Conservation (phyloP, 75 land plant species). For the Adiantum capillusveneris region DNA sequence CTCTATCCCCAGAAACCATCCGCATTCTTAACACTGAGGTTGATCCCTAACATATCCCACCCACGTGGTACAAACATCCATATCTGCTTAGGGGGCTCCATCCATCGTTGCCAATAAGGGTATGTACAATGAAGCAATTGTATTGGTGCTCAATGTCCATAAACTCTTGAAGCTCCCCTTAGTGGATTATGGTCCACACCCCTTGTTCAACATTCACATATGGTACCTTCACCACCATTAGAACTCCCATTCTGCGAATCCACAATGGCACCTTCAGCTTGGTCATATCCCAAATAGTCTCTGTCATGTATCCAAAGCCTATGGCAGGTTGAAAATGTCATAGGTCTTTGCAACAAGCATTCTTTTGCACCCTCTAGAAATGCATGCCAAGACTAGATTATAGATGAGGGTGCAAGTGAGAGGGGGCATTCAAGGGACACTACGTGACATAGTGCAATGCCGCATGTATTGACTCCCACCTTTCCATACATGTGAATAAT, state of each 20-base stretch:
- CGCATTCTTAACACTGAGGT: constrained; percentile 24
- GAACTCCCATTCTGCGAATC: constrained; percentile 32
- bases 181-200: constrained; percentile 30
- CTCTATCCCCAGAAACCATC: constrained; percentile 32
- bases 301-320: constrained; percentile 20
- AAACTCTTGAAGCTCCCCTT: constrained; percentile 20
- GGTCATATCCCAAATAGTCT: constrained; percentile 32
- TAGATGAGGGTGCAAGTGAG: constrained; percentile 22
- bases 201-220: constrained; percentile 32
- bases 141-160: constrained; percentile 26
- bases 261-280: constrained; percentile 31
- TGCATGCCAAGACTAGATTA: constrained; percentile 29
- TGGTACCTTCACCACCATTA: constrained; percentile 29
- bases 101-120: constrained; percentile 29
- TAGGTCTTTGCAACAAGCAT: constrained; percentile 36
- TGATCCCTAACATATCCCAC: constrained; percentile 38
- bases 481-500: too few relatives aligned
- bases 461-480: constrained; percentile 20
- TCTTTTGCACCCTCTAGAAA: constrained; percentile 28
- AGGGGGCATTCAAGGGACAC: constrained; percentile 24
- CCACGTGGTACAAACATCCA: constrained; percentile 31
- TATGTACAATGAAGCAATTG: constrained; percentile 37
- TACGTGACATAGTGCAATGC: constrained; percentile 31
- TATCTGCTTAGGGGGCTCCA: constrained; percentile 25
- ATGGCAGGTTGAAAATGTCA: constrained; percentile 21